Evolutionary conservation across 257 asterid genomes (phyloP), one percentile per base, ranked within the genome.

Genomic region (Scutellaria galericulata): DNA sequence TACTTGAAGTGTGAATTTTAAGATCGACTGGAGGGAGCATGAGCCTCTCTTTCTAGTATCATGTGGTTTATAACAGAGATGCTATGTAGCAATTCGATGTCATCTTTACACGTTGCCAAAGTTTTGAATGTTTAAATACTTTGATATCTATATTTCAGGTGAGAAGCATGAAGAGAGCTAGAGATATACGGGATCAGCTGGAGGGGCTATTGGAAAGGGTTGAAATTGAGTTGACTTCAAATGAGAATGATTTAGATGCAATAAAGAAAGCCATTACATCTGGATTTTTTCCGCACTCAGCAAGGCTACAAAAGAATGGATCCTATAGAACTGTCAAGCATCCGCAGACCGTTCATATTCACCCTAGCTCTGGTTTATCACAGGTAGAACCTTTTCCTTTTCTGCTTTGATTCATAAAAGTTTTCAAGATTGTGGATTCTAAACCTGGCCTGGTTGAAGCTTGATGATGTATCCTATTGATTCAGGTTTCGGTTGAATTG

Each of bases 151-250:
- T 77, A 70, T 77, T 86, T 31, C 83, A 92, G 95, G 96, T 93
- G 47, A 88, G 97, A 77, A 91, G 96, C 80, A 93, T 93, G 97
- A 91, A 91, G 81, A 80, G 98, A 82, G 97, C 96, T 45, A 86
- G 97, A 80, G 97, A 93, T 76, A 93, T 93, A 14, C 87, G 96
- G 58, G 98, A 93, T 84, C 98, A 93, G 84, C 81, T 93, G 75
- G 97, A 91, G 76, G 96, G 96, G 44, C 75, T 93, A 46, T 72
- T 91, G 74, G 98, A 89, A 75, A 87, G 97, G 81, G 98, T 91
- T 73, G 98, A 91, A 70, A 93, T 90, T 63, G 97, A 86, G 72
- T n/a, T 87, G 77, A 72, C 83, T 12, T 83, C 97, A 39, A 84
- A 88, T 59, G 39, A 62, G 24, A 88, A 84, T 64, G 98, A 89